Base-by-base conservation (phyloP, 106 monocot genomes). In the Gastrodia elata region DNA sequence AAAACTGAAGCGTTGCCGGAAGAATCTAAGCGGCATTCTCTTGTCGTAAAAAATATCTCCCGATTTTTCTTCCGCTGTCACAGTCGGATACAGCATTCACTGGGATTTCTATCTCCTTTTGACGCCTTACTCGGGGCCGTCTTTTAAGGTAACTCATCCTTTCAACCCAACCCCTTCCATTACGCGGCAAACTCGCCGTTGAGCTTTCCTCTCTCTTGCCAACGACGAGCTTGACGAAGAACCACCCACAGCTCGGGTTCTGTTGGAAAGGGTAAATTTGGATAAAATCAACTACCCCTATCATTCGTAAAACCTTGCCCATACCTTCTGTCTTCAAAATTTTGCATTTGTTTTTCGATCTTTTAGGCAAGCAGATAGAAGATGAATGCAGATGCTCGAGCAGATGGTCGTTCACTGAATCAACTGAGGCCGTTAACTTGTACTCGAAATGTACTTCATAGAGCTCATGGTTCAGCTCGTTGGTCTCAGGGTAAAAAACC, bases 401-500 rank as follows among this genome's bases (percentile, higher is more conserved):
- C 72, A 32, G 96, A 90, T 69, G 88, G 90, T 27, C 86, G 93
- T 18, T 82, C 49, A 38, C 68, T 82, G 2, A 88, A 90, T 46
- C 93, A 98, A 77, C 65, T 93, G 64, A 84, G 97, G 43, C 91
- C 87, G 15, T 84, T 98, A 36, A 73, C 83, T 10, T 93, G 86
- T 58, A 83, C 93, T 28, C 88, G 91, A 48, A 89, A 84, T 65
- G 28, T 93, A 2, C 88, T 93, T 41, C 74, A 91, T 80, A 88
- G 93, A 26, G 91, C 98, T 79, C 91, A 98, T 27, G 93, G 98
- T 65, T 98, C 98, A 28, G 93, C 98, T 68, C 91, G 91, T 38
- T 98, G 98, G 98, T 91, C 91, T 18, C 98, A 93, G 84, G 98
- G 93, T 85, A 38, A 73, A n/a, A n/a, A n/a, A 61, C 6, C 2